A percentile compares a stretch with the other conserved stretches of the same genome.
Conservation (phyloP, 2,329 filamentous ascomycete species). For the Exserohilum rostratum region DNA sequence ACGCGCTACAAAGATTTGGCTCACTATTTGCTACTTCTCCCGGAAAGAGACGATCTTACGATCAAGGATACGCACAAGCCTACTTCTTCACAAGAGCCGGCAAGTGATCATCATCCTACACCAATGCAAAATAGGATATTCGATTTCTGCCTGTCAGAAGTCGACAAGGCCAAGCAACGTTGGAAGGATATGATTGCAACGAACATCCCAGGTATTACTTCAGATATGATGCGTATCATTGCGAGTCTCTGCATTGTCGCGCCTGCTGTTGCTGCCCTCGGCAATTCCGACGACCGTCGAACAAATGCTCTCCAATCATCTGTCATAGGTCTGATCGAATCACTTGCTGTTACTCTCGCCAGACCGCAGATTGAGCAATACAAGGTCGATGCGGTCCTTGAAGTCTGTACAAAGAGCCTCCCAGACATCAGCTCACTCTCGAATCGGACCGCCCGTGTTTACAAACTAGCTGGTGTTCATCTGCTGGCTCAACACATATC, state of each 20-base stretch:
- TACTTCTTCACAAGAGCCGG: conserved; percentile 7
- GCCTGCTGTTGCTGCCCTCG: conserved; percentile 37
- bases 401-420: conserved; percentile 42
- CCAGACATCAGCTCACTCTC: conserved; percentile 32
- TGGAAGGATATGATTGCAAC: conserved; percentile 53
- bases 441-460: conserved; percentile 20
- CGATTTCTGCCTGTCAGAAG: conserved; percentile 54
- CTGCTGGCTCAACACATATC: conserved; percentile 41
- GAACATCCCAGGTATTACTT: conserved; percentile 54
- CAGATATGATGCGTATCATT: conserved; percentile 58
- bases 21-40: conserved; percentile 57
- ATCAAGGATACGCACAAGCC: not conserved
- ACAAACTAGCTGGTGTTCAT: conserved; percentile 42
- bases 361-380: conserved; percentile 50
- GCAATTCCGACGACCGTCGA: conserved; percentile 28
- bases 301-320: conserved; percentile 28
- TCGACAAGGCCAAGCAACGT: conserved; percentile 52
- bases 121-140: conserved; percentile 45
- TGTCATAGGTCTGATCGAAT: conserved; percentile 29
- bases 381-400: conserved; percentile 52
- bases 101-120: conserved; percentile 25
- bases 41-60: conserved; percentile 16
- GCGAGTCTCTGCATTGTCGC: conserved; percentile 56
- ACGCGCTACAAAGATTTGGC: conserved; percentile 51
- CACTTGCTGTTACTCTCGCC: conserved; percentile 44